A percentile compares a stretch with the other conserved stretches of the same genome.
These are phyloP conservation scores for Pelargonium citronellum DNA, from an alignment of 441 rosid species.

Conservation along the genomic window DNA sequence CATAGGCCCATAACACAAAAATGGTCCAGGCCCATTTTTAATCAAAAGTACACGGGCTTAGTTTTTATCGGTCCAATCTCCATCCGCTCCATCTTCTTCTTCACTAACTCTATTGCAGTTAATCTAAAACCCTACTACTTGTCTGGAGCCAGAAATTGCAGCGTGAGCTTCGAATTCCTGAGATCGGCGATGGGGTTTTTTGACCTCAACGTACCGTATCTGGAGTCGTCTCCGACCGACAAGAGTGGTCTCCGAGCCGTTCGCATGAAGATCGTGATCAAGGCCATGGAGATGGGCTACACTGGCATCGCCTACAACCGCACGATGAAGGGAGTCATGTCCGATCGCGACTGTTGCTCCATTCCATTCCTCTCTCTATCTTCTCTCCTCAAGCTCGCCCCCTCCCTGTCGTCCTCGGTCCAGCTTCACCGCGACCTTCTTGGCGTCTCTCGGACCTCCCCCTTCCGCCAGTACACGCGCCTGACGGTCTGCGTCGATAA, in stretches of 20 bases:
- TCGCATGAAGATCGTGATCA: slow-evolving; percentile 51
- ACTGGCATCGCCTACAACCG: slow-evolving; percentile 77
- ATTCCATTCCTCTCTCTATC: slow-evolving; percentile 60
- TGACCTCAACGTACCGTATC: slow-evolving; percentile 68
- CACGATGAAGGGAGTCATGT: slow-evolving; percentile 61
- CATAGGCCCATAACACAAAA: neutral
- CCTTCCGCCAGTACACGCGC: slow-evolving; percentile 93
- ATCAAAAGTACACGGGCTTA: neutral
- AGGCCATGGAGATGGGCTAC: slow-evolving; percentile 85
- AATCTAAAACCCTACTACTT: slow-evolving; percentile 1
- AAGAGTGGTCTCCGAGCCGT: slow-evolving; percentile 29
- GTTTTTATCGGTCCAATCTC: too few relatives aligned
- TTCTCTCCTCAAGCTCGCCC: slow-evolving; percentile 52
- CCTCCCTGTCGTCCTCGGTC: slow-evolving; percentile 58
- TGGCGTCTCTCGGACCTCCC: slow-evolving; percentile 46
- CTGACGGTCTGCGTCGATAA: slow-evolving; percentile 58
- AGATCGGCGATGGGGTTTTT: slow-evolving; percentile 54
- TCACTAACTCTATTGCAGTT: neutral
- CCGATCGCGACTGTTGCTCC: slow-evolving; percentile 66
- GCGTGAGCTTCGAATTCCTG: neutral
- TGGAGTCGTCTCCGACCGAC: slow-evolving; percentile 30
- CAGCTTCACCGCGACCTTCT: slow-evolving; percentile 71
- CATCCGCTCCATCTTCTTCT: neutral
- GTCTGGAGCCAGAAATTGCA: neutral
- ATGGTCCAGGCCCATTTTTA: neutral